These are phyloP conservation scores for Angophora floribunda DNA, from an alignment of 345 rosid species.

Conservation along the genomic window DNA sequence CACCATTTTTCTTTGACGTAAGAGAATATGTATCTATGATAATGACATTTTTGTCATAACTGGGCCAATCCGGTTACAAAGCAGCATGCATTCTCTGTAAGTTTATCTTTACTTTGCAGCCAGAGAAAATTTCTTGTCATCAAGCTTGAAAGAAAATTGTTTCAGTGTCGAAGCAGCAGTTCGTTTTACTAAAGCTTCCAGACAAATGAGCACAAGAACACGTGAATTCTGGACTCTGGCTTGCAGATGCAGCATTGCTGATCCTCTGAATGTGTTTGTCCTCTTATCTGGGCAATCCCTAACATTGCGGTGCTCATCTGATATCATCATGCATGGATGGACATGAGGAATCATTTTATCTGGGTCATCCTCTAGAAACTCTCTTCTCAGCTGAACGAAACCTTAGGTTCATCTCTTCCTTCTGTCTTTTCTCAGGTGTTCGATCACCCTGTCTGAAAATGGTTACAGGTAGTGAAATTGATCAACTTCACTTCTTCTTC, in stretches of 20 bases:
- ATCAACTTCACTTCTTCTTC: conserved; percentile 23
- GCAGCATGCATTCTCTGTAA: background rate
- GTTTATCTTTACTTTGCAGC: background rate
- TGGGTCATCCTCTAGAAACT: background rate
- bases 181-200: background rate
- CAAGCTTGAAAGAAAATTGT: background rate
- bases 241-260: background rate
- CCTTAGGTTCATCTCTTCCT: background rate
- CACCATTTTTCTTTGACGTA: background rate
- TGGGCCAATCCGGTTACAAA: background rate
- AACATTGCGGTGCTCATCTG: background rate
- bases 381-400: background rate
- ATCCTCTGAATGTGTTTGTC: background rate
- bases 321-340: background rate
- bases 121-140: background rate
- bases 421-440: background rate
- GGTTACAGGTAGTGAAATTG: background rate
- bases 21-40: background rate
- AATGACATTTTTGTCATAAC: background rate
- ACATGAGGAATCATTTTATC: background rate
- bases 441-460: background rate
- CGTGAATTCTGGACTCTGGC: background rate
- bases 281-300: background rate
- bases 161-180: background rate
- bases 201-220: background rate